These are phyloP conservation scores for Colletotrichum tanaceti DNA, from an alignment of 2,329 filamentous ascomycete genomes.

Conservation along the genomic window DNA sequence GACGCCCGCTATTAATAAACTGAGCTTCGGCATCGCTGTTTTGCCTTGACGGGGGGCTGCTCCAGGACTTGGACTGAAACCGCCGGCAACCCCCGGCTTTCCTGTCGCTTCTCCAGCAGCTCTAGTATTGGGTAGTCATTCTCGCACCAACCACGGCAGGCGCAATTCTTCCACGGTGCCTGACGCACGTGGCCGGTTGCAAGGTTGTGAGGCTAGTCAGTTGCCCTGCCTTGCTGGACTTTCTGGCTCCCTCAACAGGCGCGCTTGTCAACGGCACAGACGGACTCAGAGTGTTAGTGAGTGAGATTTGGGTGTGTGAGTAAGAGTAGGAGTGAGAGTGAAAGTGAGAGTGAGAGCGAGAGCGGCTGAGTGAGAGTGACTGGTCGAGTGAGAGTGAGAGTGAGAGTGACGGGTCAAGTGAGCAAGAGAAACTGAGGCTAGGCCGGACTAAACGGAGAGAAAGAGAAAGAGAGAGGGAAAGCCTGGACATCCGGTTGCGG, in stretches of 20 bases:
- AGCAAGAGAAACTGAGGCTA: neutral
- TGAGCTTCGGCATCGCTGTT: slow-evolving; percentile 25
- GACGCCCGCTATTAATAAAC: slow-evolving; percentile 17
- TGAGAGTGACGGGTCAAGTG: neutral
- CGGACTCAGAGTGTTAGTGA: neutral
- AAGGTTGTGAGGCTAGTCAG: slow-evolving; percentile 17
- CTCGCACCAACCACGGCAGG: slow-evolving; percentile 12
- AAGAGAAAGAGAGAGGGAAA: slow-evolving; percentile 3
- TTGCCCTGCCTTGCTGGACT: slow-evolving; percentile 4
- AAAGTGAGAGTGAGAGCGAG: neutral
- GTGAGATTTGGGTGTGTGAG: too few relatives aligned
- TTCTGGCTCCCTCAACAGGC: neutral
- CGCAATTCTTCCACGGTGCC: slow-evolving; percentile 10
- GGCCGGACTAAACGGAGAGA: neutral
- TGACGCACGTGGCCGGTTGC: slow-evolving; percentile 8
- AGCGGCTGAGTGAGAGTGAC: neutral
- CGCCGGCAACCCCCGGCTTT: slow-evolving; percentile 10
- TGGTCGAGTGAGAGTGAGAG: too few relatives aligned
- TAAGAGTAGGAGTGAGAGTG: neutral
- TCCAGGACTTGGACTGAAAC: slow-evolving; percentile 9
- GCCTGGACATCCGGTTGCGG: slow-evolving; percentile 24
- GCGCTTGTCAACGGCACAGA: slow-evolving; percentile 20
- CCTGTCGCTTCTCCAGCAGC: slow-evolving; percentile 12
- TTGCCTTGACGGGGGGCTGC: slow-evolving; percentile 26
- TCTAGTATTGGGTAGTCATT: slow-evolving; percentile 22